A percentile compares a stretch with the other conserved stretches of the same genome.
phyloP scores from a whole-genome alignment of 495 filamentous ascomycete genomes.

The Annulohypoxylon moriforme region DNA sequence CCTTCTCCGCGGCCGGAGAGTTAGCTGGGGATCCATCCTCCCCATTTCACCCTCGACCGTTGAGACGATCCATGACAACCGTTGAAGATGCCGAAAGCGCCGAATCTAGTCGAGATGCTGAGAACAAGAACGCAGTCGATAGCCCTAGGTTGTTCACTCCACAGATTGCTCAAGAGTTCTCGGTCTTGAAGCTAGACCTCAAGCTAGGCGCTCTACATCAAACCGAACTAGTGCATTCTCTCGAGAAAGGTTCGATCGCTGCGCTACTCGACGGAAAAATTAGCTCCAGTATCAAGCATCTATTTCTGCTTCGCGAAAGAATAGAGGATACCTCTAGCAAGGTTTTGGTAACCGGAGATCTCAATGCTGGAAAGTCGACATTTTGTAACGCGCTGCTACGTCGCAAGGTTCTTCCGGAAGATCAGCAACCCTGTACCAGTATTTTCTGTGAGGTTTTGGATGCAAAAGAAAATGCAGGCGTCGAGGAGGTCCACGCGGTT shows the following conservation, averaged over 20 bases:
- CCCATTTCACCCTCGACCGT: constrained; percentile 58
- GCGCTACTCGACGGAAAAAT: constrained; percentile 94
- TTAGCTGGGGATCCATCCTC: constrained; percentile 26
- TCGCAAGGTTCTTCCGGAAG: constrained; percentile 92
- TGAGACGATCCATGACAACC: constrained; percentile 79
- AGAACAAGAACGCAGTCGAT: constrained; percentile 66
- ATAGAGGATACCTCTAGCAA: constrained; percentile 99
- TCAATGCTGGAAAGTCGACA: constrained; percentile 98
- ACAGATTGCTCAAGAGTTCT: constrained; percentile 95
- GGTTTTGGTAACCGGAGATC: constrained; percentile 94
- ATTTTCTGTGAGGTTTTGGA: constrained; percentile 98
- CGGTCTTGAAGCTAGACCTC: constrained; percentile 91
- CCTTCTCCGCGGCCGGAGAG: constrained; percentile 59
- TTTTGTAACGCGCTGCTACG: constrained; percentile 97
- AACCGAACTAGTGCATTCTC: constrained; percentile 92
- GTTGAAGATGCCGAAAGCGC: constrained; percentile 66
- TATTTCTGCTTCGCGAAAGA: constrained; percentile 84
- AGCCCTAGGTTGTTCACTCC: constrained; percentile 85
- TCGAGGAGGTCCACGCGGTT: constrained; percentile 96
- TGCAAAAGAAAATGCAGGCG: constrained; percentile 84
- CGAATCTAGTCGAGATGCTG: constrained; percentile 79
- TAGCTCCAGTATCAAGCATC: constrained; percentile 88
- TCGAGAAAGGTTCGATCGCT: constrained; percentile 91
- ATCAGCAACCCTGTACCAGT: constrained; percentile 98
- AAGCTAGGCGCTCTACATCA: constrained; percentile 89